Conservation (phyloP, 2,329 filamentous ascomycete species). For the Ascocoryne sarcoides region DNA sequence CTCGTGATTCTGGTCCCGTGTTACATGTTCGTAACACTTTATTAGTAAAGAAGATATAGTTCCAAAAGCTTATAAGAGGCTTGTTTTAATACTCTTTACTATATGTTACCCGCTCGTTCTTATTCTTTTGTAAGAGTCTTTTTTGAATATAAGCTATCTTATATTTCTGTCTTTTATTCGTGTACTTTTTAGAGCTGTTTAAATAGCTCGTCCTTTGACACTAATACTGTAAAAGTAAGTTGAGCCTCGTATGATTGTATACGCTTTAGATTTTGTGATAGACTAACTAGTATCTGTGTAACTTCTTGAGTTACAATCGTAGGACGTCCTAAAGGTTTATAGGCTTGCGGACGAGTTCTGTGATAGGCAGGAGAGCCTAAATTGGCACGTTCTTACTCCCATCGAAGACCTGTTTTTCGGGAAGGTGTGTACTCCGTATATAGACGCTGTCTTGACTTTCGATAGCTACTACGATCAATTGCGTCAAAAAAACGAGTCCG, state of each 20-base stretch:
- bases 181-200: slow-evolving; percentile 2
- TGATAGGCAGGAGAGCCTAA: slow-evolving; percentile 1
- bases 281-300: no score
- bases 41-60: slow-evolving; percentile 5
- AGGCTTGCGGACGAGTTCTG: no score
- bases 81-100: slow-evolving; percentile 1
- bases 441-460: not conserved
- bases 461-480: not conserved
- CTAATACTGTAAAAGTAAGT: slow-evolving; percentile 3
- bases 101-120: not conserved
- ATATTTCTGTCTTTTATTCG: slow-evolving; percentile 3
- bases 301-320: no score
- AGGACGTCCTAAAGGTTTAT: no score
- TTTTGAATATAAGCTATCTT: no score
- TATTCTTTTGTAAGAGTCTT: slow-evolving; percentile 4
- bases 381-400: not conserved
- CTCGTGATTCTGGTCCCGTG: no score
- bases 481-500: no score
- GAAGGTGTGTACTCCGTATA: not conserved
- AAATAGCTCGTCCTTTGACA: not conserved
- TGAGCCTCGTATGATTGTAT: slow-evolving; percentile 3
- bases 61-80: not conserved
- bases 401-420: not conserved
- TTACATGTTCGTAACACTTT: no score
- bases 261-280: no score